Conservation (phyloP, 441 rosid genomes). For the Populus hybrid region DNA sequence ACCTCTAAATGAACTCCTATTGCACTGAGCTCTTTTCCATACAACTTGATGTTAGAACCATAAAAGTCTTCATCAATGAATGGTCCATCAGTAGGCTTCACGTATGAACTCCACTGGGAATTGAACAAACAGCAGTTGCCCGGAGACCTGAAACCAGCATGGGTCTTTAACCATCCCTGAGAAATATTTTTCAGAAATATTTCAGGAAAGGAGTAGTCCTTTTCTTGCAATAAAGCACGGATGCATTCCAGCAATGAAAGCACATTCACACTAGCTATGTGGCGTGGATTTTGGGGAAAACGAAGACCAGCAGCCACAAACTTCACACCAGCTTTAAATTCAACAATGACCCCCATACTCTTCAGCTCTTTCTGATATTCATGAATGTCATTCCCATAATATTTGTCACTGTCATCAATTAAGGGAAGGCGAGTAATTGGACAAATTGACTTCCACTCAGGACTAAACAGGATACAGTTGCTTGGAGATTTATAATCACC, state of each 20-base stretch:
- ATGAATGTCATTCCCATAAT: conserved; percentile 40
- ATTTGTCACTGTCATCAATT: conserved; percentile 46
- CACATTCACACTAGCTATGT: conserved; percentile 29
- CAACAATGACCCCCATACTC: conserved; percentile 34
- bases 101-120: conserved; percentile 29
- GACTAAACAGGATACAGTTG: conserved; percentile 51
- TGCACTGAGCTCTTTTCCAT: conserved; percentile 37
- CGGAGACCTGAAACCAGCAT: conserved; percentile 49
- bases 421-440: conserved; percentile 53
- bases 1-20: conserved; percentile 46
- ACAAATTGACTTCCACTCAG: conserved; percentile 54
- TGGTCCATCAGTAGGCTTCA: conserved; percentile 62
- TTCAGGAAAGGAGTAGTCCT: conserved; percentile 18
- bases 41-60: conserved; percentile 32
- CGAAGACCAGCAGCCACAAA: conserved; percentile 33
- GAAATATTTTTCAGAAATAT: conserved; percentile 32
- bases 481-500: conserved; percentile 48
- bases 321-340: conserved; percentile 9
- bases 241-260: conserved; percentile 49
- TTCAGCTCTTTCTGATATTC: conserved; percentile 44
- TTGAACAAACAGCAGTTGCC: conserved; percentile 41
- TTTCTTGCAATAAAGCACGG: conserved; percentile 16
- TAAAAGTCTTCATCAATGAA: conserved; percentile 64
- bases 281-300: conserved; percentile 31
- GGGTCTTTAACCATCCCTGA: conserved; percentile 53